Evolutionary conservation across 352 stramenopile genomes (phyloP).

Genomic region (Phytophthora podocarpi): DNA sequence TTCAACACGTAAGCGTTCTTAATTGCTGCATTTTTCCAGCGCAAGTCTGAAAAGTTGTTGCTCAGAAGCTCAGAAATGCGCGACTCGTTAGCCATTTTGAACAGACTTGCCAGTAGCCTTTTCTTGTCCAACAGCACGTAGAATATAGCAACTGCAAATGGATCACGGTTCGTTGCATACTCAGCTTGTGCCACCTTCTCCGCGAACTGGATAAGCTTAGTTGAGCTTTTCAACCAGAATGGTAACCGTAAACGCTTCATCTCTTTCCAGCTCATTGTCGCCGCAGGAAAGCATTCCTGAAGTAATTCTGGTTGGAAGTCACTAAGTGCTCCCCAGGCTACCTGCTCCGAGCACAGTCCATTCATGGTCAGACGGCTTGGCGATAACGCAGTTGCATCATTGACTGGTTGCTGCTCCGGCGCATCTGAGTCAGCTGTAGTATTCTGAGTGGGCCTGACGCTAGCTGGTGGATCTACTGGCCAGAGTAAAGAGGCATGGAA

Average conservation of each 20-base stretch:
- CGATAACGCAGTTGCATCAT: background rate
- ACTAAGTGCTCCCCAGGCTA: constrained; percentile 72
- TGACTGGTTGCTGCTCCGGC: constrained; percentile 8
- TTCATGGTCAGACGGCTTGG: background rate
- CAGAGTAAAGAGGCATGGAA: constrained; percentile 77
- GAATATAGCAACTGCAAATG: constrained; percentile 85
- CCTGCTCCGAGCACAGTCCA: constrained; percentile 80
- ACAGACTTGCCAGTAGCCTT: constrained; percentile 79
- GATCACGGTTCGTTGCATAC: constrained; percentile 74
- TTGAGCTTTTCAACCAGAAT: constrained; percentile 76
- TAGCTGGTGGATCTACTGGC: constrained; percentile 38
- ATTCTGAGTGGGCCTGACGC: background rate
- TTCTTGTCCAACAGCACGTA: constrained; percentile 89
- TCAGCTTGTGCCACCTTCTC: constrained; percentile 82
- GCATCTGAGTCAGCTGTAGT: background rate
- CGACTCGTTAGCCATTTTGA: constrained; percentile 82
- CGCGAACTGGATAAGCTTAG: constrained; percentile 56
- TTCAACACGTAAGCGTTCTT: constrained; percentile 92
- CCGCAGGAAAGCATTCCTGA: constrained; percentile 66
- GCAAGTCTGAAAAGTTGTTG: constrained; percentile 83
- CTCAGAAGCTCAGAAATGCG: constrained; percentile 79
- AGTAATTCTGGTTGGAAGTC: constrained; percentile 70
- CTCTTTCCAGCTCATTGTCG: constrained; percentile 67
- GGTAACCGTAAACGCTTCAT: constrained; percentile 68
- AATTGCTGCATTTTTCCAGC: constrained; percentile 88